These are phyloP conservation scores for Bipolaris zeicola DNA, from an alignment of 2,329 filamentous ascomycete species.

Conservation along the genomic window DNA sequence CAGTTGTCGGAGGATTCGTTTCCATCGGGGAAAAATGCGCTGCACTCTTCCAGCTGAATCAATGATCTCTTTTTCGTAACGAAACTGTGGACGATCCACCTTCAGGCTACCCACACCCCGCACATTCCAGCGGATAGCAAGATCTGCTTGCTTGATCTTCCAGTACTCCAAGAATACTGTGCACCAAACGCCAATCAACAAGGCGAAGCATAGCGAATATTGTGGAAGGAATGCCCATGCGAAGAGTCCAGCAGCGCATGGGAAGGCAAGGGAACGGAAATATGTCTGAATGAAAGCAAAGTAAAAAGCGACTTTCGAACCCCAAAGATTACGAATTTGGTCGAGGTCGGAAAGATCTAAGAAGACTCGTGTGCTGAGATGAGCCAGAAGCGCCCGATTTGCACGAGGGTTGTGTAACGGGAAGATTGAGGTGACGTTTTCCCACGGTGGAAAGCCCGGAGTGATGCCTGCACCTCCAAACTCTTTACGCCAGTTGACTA, in stretches of 20 bases:
- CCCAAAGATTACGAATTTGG: conserved; percentile 76
- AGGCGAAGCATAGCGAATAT: conserved; percentile 39
- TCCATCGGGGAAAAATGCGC: conserved; percentile 40
- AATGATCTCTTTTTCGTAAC: conserved; percentile 29
- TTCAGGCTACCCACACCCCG: conserved; percentile 39
- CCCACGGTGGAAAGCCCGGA: conserved; percentile 71
- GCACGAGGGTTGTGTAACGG: conserved; percentile 77
- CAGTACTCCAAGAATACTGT: conserved; percentile 45
- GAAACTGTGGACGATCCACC: conserved; percentile 38
- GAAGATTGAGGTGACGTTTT: conserved; percentile 74
- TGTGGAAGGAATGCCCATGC: conserved; percentile 40
- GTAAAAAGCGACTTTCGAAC: conserved; percentile 64
- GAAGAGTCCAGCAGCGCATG: conserved; percentile 37
- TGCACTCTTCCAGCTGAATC: conserved; percentile 34
- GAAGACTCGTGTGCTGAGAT: conserved; percentile 74
- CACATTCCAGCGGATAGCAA: conserved; percentile 43
- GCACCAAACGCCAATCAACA: conserved; percentile 42
- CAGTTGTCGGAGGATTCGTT: conserved; percentile 36
- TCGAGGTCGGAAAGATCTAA: conserved; percentile 71
- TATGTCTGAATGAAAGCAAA: conserved; percentile 46
- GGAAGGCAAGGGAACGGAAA: conserved; percentile 38
- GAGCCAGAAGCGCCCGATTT: conserved; percentile 76
- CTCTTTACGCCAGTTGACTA: conserved; percentile 73
- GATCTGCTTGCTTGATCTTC: conserved; percentile 41
- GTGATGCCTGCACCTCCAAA: conserved; percentile 82